These are phyloP conservation scores for Didymella segeticola DNA, from an alignment of 2,329 filamentous ascomycete species.

Conservation along the genomic window DNA sequence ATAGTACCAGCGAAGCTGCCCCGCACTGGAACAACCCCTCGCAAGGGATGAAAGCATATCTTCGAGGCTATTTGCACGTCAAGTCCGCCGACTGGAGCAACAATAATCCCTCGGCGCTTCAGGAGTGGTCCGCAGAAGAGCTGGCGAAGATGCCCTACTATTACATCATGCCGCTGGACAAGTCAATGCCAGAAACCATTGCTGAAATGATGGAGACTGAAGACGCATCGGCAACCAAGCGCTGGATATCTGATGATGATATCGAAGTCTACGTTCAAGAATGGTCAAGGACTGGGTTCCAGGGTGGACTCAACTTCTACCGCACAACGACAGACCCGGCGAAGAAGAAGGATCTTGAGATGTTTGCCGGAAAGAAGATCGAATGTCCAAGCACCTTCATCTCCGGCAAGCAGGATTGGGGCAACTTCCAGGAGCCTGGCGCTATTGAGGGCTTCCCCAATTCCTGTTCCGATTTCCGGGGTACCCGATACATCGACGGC, in stretches of 20 bases:
- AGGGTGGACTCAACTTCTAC: slow-evolving; percentile 73
- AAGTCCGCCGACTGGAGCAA: slow-evolving; percentile 68
- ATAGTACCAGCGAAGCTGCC: slow-evolving; percentile 58
- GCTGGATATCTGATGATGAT: slow-evolving; percentile 66
- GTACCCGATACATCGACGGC: slow-evolving; percentile 61
- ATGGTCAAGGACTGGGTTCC: slow-evolving; percentile 68
- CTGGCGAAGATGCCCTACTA: slow-evolving; percentile 69
- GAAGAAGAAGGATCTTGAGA: slow-evolving; percentile 59
- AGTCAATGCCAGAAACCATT: slow-evolving; percentile 67
- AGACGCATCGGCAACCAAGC: slow-evolving; percentile 53
- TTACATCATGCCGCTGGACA: slow-evolving; percentile 68
- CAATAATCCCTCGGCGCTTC: slow-evolving; percentile 62
- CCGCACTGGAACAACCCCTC: slow-evolving; percentile 56
- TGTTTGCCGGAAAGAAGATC: slow-evolving; percentile 67
- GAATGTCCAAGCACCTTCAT: slow-evolving; percentile 68
- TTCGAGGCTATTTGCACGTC: slow-evolving; percentile 72
- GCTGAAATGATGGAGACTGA: slow-evolving; percentile 62
- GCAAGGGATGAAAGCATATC: slow-evolving; percentile 64
- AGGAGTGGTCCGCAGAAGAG: slow-evolving; percentile 63
- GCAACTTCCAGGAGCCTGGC: slow-evolving; percentile 70
- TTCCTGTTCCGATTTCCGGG: slow-evolving; percentile 62
- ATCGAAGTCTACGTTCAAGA: slow-evolving; percentile 67
- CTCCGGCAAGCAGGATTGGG: slow-evolving; percentile 70
- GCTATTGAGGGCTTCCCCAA: slow-evolving; percentile 64
- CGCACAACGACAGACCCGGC: slow-evolving; percentile 62